Conservation (phyloP, 306 rosid species). For the Gynostemma pentaphyllum region DNA sequence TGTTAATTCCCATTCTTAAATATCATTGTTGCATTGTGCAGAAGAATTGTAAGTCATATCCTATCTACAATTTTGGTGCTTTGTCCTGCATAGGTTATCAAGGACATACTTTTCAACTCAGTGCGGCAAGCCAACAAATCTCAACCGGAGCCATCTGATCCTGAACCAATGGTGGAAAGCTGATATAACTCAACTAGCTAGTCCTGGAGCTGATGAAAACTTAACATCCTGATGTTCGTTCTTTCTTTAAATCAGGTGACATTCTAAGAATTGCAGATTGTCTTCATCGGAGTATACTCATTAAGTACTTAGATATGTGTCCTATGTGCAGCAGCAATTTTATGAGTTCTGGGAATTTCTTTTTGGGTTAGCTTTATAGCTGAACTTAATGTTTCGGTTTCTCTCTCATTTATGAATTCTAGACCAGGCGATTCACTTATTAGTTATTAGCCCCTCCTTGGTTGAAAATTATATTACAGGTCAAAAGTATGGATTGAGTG, state of each 20-base stretch:
- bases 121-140: constrained; percentile 51
- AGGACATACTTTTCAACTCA: constrained; percentile 83
- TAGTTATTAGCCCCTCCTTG: background rate
- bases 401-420: background rate
- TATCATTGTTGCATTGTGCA: background rate
- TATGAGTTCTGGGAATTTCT: background rate
- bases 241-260: background rate
- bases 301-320: background rate
- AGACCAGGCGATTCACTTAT: background rate
- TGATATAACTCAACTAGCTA: constrained; percentile 16
- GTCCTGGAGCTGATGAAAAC: background rate
- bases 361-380: background rate
- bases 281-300: background rate
- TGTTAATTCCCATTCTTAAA: background rate
- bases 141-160: constrained; percentile 51
- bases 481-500: background rate
- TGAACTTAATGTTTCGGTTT: background rate
- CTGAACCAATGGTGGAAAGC: constrained; percentile 90
- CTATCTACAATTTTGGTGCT: background rate
- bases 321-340: background rate
- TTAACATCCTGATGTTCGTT: background rate
- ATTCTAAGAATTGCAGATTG: background rate
- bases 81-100: constrained; percentile 56
- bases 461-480: background rate
- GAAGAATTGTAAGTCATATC: constrained; percentile 2